phyloP scores from a whole-genome alignment of 2,329 filamentous ascomycete genomes.

The Sclerotinia glacialis region DNA sequence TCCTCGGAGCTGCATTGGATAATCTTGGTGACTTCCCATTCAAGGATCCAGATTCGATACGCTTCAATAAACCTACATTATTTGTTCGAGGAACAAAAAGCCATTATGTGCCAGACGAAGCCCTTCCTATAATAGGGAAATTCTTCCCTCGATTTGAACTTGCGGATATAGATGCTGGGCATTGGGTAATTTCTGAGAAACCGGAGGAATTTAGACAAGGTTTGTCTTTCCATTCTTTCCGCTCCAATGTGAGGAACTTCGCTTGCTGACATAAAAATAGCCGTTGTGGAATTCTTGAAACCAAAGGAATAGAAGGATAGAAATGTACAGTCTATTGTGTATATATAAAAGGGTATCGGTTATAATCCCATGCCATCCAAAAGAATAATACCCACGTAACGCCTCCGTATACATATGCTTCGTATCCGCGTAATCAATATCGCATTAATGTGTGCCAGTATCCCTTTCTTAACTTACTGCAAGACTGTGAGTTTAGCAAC shows the following conservation, averaged over 20 bases:
- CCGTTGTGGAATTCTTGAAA: slow-evolving; percentile 61
- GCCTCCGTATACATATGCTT: slow-evolving; percentile 18
- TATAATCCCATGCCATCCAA: slow-evolving; percentile 27
- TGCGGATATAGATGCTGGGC: slow-evolving; percentile 72
- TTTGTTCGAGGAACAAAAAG: slow-evolving; percentile 77
- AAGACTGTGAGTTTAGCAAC: slow-evolving; percentile 15
- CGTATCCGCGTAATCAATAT: neutral
- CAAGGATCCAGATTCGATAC: slow-evolving; percentile 62
- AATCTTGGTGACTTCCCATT: slow-evolving; percentile 84
- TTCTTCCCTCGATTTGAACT: slow-evolving; percentile 79
- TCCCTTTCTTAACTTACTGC: neutral
- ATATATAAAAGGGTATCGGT: slow-evolving; percentile 38
- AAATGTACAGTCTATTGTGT: slow-evolving; percentile 35
- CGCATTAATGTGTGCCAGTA: neutral
- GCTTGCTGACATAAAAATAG: slow-evolving; percentile 41
- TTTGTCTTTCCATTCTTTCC: slow-evolving; percentile 42
- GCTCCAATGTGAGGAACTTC: neutral
- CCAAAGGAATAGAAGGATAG: slow-evolving; percentile 46
- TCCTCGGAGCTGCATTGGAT: slow-evolving; percentile 64
- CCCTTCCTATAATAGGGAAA: slow-evolving; percentile 71
- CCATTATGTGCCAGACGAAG: slow-evolving; percentile 77
- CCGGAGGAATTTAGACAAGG: slow-evolving; percentile 74
- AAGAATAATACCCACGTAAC: slow-evolving; percentile 24
- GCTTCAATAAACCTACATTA: slow-evolving; percentile 75
- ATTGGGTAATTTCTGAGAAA: slow-evolving; percentile 89